Evolutionary conservation across 78 protist species (phyloP).

Genomic region (Mastigamoeba balamuthi): DNA sequence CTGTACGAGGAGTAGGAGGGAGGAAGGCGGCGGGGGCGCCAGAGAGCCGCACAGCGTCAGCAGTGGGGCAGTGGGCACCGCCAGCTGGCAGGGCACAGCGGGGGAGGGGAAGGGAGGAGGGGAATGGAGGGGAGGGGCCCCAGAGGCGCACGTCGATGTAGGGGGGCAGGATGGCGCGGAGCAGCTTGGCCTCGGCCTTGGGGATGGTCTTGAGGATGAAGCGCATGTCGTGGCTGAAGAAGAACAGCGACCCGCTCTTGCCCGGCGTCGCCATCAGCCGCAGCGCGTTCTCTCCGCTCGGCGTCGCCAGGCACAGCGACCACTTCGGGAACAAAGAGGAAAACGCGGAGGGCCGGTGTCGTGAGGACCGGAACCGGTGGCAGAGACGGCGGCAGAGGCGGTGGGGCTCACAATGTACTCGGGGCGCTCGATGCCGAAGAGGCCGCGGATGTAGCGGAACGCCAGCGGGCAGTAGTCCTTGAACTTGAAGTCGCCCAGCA

Average conservation of each 20-base stretch:
- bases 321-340: background rate
- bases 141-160: conserved; percentile 38
- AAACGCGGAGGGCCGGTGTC: background rate
- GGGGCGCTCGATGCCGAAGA: conserved; percentile 18
- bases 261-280: conserved; percentile 75
- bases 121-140: no score
- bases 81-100: no score
- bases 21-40: background rate
- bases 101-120: no score
- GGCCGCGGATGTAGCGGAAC: conserved; percentile 11
- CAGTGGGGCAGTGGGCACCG: background rate
- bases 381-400: conserved; percentile 17
- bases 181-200: conserved; percentile 58
- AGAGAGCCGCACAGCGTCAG: background rate
- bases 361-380: background rate
- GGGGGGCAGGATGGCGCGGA: conserved; percentile 59
- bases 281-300: background rate
- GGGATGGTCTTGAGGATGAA: conserved; percentile 86
- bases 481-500: conserved; percentile 15
- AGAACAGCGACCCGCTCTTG: conserved; percentile 73
- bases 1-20: background rate
- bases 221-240: conserved; percentile 48
- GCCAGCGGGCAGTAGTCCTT: conserved; percentile 64
- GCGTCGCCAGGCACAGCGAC: background rate
- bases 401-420: conserved; percentile 42